Base-by-base conservation (phyloP, 495 filamentous ascomycete genomes). In the Penicillium silybi region DNA sequence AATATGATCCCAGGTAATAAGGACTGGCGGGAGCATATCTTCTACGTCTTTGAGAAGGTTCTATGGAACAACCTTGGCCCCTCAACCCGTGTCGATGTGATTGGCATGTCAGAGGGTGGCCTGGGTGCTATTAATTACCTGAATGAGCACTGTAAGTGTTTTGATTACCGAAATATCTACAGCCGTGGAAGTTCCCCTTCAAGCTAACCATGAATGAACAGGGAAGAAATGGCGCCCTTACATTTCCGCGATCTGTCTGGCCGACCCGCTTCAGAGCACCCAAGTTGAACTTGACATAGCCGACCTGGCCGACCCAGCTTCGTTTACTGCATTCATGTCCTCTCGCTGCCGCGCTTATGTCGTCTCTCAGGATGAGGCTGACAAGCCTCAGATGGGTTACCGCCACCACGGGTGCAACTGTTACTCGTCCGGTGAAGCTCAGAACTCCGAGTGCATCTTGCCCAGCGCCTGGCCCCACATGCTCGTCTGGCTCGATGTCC, bases 271-370 rank as follows among this genome's bases (percentile, higher is more conserved):
- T 16, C 62, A 68, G 32, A 41, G 52, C 1, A 51, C 27, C 0
- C 20, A 44, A 10, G 4, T 43, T 8, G 65, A 71, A 6, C 18
- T 67, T 11, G 55, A 64, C 8, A 29, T 57, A 41, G 40, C 25
- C 9, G 38, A 40, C 8, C 26, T 51, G 13, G 8, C 15, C 2
- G 35, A 61, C 38, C 47, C 59, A 0, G 22, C 40, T 1, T 68
- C 69, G 0, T 75, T 77, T 49, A 46, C 60, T 0, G 48, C 57
- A 2, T 77, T 76, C 25, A 7, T 75, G 3, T 61, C 61, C 27
- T 64, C 85, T 68, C 82, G 82, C 20, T 77, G 74, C 37, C 80
- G 85, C 20, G 82, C 75, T 5, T 90, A 86, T 56, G 53, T 80
- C n/a, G 62, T 78, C 18, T 80, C 78, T n/a, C 9, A 65, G 0